phyloP scores from a whole-genome alignment of 768 basidiomycete species.

The Trametes cubensis region DNA sequence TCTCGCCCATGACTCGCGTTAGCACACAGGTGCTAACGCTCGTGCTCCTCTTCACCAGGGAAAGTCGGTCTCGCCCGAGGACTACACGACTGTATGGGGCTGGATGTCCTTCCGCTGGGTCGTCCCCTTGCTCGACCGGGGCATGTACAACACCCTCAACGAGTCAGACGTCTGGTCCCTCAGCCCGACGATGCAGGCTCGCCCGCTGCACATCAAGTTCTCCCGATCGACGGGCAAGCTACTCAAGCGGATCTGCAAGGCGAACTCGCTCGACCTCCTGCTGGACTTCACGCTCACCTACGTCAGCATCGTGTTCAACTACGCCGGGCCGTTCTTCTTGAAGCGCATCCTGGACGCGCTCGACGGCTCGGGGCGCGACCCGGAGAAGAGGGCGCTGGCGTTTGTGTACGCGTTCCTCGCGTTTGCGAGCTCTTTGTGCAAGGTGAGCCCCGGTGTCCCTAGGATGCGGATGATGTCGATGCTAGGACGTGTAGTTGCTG shows the following conservation, averaged over 20 bases:
- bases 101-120: slow-evolving; percentile 80
- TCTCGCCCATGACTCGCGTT: too few species aligned
- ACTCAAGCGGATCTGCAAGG: slow-evolving; percentile 45
- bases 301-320: slow-evolving; percentile 73
- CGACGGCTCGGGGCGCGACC: slow-evolving; percentile 30
- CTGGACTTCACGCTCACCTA: slow-evolving; percentile 71
- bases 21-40: not conserved
- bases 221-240: slow-evolving; percentile 42
- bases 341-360: slow-evolving; percentile 72
- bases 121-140: slow-evolving; percentile 59
- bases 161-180: slow-evolving; percentile 75
- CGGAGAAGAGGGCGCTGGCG: slow-evolving; percentile 58
- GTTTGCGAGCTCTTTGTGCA: slow-evolving; percentile 61
- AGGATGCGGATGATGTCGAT: too few species aligned
- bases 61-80: slow-evolving; percentile 62
- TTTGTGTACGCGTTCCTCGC: slow-evolving; percentile 81
- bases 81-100: slow-evolving; percentile 70
- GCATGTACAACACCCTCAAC: slow-evolving; percentile 55
- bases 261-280: slow-evolving; percentile 51
- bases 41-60: slow-evolving; percentile 42
- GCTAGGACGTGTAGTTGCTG: not conserved
- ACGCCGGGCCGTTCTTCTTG: slow-evolving; percentile 83
- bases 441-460: slow-evolving; percentile 49
- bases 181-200: slow-evolving; percentile 68
- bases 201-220: slow-evolving; percentile 61